phyloP scores from a whole-genome alignment of 1,284 basidiomycete genomes.

The Polyporus tsugae region DNA sequence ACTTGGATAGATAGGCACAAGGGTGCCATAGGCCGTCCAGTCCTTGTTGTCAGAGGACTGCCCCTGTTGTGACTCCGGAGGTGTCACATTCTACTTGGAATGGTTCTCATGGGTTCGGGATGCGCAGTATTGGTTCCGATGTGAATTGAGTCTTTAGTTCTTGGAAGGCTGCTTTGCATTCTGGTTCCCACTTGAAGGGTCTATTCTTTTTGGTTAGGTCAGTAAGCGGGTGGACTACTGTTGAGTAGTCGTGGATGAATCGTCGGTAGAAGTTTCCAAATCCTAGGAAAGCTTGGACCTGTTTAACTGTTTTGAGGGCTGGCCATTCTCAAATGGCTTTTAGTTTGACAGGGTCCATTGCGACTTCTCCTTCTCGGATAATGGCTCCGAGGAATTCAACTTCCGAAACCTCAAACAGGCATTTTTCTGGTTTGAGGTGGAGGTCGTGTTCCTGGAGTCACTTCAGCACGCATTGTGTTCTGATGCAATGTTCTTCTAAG shows the following conservation, averaged over 20 bases:
- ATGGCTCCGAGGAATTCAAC: conserved; percentile 50
- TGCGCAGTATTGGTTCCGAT: conserved; percentile 32
- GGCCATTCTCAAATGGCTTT: conserved; percentile 47
- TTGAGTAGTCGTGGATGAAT: conserved; percentile 49
- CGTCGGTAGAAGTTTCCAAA: conserved; percentile 53
- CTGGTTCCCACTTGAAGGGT: conserved; percentile 34
- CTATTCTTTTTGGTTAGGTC: conserved; percentile 39
- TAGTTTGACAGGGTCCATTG: conserved; percentile 51
- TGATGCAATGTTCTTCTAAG: background rate
- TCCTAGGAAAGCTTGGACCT: conserved; percentile 49
- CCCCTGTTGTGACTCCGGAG: conserved; percentile 15
- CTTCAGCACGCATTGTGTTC: background rate
- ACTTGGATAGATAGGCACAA: conserved; percentile 41
- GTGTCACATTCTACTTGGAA: conserved; percentile 36
- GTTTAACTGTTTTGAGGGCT: conserved; percentile 36
- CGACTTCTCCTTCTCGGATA: conserved; percentile 37
- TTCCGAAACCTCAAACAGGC: conserved; percentile 38
- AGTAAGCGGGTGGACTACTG: background rate
- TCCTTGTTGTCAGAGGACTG: background rate
- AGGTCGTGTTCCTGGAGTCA: background rate
- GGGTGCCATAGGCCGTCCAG: conserved; percentile 36
- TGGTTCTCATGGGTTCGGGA: conserved; percentile 26
- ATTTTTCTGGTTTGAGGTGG: background rate
- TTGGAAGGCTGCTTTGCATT: conserved; percentile 39
- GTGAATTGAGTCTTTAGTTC: conserved; percentile 40